Evolutionary conservation across 371 early-diverging fungal genomes (phyloP), one percentile per base, ranked within the genome.

Genomic region (Mortierella sp.): DNA sequence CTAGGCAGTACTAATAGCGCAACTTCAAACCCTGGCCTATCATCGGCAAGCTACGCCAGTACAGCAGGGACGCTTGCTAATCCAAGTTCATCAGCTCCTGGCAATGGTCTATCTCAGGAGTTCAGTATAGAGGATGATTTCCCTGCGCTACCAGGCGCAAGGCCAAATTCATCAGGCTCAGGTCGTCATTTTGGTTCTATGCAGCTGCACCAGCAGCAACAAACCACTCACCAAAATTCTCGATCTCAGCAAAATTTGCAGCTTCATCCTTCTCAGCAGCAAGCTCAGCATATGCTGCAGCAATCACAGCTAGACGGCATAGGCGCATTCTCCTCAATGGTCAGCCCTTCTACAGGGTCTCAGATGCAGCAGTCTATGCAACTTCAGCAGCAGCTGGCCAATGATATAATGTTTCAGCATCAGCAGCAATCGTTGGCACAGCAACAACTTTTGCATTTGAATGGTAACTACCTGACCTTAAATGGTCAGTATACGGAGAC

Each of bases 91-190:
- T 51, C 73, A 19, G 61, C 73, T 43, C 29, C 73, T 9, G 68
- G 69, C 5, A 72, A 60, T 37, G 54, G 69, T 31, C 22, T 78
- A 37, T 64, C 79, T 6, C 79, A 78, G 43, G 79, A 78, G 42
- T 78, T 78, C 34, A 78, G 79, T 60, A 78, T 78, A 72, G 79
- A 78, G 60, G 79, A 78, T 31, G 79, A 78, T 15, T 78, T 78
- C 15, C 79, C 79, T n/a, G 79, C 79, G 1, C 31, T 78, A 40
- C 79, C 79, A 47, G 79, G 79, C 2, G 79, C 79, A 65, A 64
- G 79, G 32, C 66, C 73, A 15, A 78, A 78, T 49, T 69, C 70
- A 53, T 60, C 73, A 28, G 56, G 68, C 17, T 68, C 69, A 8
- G 58, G 71, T 56, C 70, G 71, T 34, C 65, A 61, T 35, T 71